phyloP scores from a whole-genome alignment of 495 filamentous ascomycete species.

The Endocarpon pusillum region DNA sequence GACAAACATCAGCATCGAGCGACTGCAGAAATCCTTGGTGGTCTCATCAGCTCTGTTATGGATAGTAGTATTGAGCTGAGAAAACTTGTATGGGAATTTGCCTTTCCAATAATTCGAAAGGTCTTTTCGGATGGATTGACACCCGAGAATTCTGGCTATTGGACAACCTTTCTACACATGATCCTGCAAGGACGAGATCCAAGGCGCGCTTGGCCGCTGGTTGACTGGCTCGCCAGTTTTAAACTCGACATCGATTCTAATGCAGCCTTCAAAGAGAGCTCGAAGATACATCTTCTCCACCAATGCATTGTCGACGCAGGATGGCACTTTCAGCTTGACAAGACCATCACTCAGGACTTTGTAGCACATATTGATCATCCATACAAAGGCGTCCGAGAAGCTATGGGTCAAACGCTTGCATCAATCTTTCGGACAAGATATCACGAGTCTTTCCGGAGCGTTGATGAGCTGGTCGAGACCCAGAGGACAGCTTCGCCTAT shows the following conservation, averaged over 20 bases:
- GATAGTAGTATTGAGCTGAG: slow-evolving; percentile 54
- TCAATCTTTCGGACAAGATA: slow-evolving; percentile 78
- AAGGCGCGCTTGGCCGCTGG: slow-evolving; percentile 66
- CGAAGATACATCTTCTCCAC: slow-evolving; percentile 82
- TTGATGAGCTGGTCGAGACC: slow-evolving; percentile 52
- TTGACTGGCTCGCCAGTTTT: slow-evolving; percentile 72
- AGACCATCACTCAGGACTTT: slow-evolving; percentile 81
- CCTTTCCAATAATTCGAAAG: slow-evolving; percentile 70
- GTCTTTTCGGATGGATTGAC: slow-evolving; percentile 82
- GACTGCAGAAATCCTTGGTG: slow-evolving; percentile 83
- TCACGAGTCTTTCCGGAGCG: slow-evolving; percentile 76
- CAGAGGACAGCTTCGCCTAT: slow-evolving; percentile 70
- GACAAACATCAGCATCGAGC: slow-evolving; percentile 98
- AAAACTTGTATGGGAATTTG: slow-evolving; percentile 68
- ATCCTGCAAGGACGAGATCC: slow-evolving; percentile 73
- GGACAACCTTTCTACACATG: slow-evolving; percentile 84
- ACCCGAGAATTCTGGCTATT: slow-evolving; percentile 86
- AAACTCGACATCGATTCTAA: slow-evolving; percentile 86
- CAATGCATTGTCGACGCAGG: slow-evolving; percentile 75
- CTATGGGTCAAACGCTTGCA: slow-evolving; percentile 78
- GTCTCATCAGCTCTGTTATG: slow-evolving; percentile 55
- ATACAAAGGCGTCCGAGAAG: slow-evolving; percentile 91
- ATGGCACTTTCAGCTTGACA: slow-evolving; percentile 91
- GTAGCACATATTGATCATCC: slow-evolving; percentile 86
- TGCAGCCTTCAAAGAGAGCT: slow-evolving; percentile 97